These are phyloP conservation scores for Laguncularia racemosa DNA, from an alignment of 345 rosid genomes.

Conservation along the genomic window DNA sequence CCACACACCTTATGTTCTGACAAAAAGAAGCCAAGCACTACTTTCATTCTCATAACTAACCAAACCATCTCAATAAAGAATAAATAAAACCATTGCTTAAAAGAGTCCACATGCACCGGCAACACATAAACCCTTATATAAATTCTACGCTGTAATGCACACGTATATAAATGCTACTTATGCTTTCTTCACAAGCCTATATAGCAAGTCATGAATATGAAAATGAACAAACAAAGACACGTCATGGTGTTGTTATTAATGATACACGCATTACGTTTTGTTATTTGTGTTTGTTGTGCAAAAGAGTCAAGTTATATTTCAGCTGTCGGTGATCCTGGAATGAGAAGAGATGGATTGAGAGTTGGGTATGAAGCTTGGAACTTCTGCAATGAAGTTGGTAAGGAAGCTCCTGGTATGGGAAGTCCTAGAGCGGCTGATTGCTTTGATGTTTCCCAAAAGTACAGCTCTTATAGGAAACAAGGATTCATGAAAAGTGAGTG, in stretches of 20 bases:
- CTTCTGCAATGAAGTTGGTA: constrained; percentile 84
- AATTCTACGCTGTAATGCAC: no score
- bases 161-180: neutral
- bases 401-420: constrained; percentile 66
- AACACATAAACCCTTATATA: no score
- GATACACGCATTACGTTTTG: constrained; percentile 16
- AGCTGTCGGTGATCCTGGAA: constrained; percentile 79
- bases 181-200: neutral
- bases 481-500: constrained; percentile 3
- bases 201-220: no score
- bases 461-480: constrained; percentile 6
- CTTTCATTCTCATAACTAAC: no score
- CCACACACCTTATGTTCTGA: no score
- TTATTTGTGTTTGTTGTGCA: constrained; percentile 7
- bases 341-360: constrained; percentile 67
- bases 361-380: constrained; percentile 89
- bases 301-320: constrained; percentile 15
- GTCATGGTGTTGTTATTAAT: neutral
- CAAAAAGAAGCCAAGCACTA: no score
- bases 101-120: no score
- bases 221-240: neutral
- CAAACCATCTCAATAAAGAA: no score
- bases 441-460: constrained; percentile 44
- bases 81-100: no score
- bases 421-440: constrained; percentile 90